Conservation (phyloP, 495 filamentous ascomycete species). For the Penicillium macrosclerotiorum region DNA sequence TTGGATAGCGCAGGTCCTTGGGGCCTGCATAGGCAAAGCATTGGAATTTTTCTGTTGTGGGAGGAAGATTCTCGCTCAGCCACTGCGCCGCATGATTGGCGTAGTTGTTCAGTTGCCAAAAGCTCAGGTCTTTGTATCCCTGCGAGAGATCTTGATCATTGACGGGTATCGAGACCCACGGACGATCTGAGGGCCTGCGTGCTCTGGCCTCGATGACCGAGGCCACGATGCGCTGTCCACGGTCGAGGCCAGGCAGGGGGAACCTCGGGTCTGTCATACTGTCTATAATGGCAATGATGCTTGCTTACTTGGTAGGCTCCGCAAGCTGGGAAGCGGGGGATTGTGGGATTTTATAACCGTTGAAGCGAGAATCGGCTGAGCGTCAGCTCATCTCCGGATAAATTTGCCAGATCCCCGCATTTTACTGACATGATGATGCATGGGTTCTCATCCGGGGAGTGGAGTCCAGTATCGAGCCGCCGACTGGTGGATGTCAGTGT, state of each 20-base stretch:
- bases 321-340: too few species aligned
- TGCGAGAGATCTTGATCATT: slow-evolving; percentile 11
- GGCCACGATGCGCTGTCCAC: slow-evolving; percentile 9
- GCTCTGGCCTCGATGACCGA: slow-evolving; percentile 14
- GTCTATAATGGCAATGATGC: too few species aligned
- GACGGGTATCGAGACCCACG: slow-evolving; percentile 16
- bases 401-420: too few species aligned
- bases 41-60: slow-evolving; percentile 12
- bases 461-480: too few species aligned
- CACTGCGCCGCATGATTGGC: slow-evolving; percentile 21
- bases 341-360: too few species aligned
- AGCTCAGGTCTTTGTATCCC: slow-evolving; percentile 20
- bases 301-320: too few species aligned
- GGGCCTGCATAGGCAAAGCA: slow-evolving; percentile 24
- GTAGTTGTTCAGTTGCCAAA: slow-evolving; percentile 16
- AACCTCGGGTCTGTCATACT: slow-evolving; percentile 2
- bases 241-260: slow-evolving; percentile 8
- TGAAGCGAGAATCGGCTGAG: too few species aligned
- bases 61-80: slow-evolving; percentile 15
- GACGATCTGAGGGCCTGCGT: not conserved
- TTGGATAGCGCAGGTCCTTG: slow-evolving; percentile 24
- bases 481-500: too few species aligned
- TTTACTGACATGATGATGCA: too few species aligned
- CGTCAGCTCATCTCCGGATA: too few species aligned
- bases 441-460: too few species aligned